These are phyloP conservation scores for Mycogone perniciosa DNA, from an alignment of 2,329 filamentous ascomycete species.

Conservation along the genomic window DNA sequence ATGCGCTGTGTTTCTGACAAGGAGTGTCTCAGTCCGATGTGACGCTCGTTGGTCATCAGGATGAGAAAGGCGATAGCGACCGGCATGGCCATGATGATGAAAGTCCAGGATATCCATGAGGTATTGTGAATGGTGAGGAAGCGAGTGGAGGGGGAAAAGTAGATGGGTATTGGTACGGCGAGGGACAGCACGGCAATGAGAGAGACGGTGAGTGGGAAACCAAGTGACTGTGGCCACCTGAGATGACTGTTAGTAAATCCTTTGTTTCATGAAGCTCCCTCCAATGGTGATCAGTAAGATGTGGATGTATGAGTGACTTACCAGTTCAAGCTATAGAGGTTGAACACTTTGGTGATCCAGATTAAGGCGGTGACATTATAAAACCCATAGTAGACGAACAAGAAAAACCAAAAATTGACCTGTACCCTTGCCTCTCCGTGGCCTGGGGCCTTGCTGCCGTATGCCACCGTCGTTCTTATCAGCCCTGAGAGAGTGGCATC, in stretches of 20 bases:
- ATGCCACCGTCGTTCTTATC: neutral
- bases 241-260: constrained; percentile 1
- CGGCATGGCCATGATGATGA: constrained; percentile 63
- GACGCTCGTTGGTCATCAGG: constrained; percentile 57
- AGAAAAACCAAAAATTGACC: constrained; percentile 67
- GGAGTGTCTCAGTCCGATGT: constrained; percentile 53
- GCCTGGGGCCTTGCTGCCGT: constrained; percentile 41
- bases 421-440: constrained; percentile 58
- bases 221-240: constrained; percentile 56
- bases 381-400: constrained; percentile 63
- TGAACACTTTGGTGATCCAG: constrained; percentile 68
- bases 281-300: neutral
- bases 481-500: neutral
- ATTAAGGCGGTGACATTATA: constrained; percentile 62
- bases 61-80: constrained; percentile 60
- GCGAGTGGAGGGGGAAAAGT: constrained; percentile 45
- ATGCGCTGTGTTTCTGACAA: constrained; percentile 62
- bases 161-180: constrained; percentile 53
- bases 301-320: constrained; percentile 11
- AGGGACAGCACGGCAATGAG: constrained; percentile 56
- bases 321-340: constrained; percentile 66
- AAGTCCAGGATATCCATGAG: constrained; percentile 63
- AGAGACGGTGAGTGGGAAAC: constrained; percentile 58
- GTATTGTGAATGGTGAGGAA: constrained; percentile 58
- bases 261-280: neutral